Evolutionary conservation across 2,329 filamentous ascomycete genomes (phyloP).

Genomic region (Colletotrichum sp.): DNA sequence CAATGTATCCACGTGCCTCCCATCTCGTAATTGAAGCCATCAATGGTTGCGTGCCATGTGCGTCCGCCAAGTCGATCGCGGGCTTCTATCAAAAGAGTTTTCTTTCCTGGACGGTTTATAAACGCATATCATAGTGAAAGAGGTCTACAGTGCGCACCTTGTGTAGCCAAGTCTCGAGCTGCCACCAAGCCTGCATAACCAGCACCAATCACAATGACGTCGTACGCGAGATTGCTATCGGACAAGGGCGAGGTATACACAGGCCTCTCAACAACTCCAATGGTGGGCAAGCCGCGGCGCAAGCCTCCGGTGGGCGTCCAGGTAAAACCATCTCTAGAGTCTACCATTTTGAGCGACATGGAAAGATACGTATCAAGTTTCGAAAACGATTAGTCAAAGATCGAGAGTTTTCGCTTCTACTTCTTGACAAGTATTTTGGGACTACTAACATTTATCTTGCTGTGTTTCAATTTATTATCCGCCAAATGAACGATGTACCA

Average conservation of each 20-base stretch:
- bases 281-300: not conserved
- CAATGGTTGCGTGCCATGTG: slow-evolving; percentile 40
- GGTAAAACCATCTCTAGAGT: not conserved
- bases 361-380: not conserved
- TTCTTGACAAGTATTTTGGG: not conserved
- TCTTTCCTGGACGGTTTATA: slow-evolving; percentile 16
- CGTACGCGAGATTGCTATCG: not conserved
- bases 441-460: not conserved
- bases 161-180: slow-evolving; percentile 28
- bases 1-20: slow-evolving; percentile 48
- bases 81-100: slow-evolving; percentile 41
- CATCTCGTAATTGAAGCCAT: slow-evolving; percentile 42
- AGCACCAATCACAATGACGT: not conserved
- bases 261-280: not conserved
- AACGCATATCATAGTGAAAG: not conserved
- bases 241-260: not conserved
- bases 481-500: not conserved
- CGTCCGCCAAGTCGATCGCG: slow-evolving; percentile 47
- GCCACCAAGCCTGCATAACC: slow-evolving; percentile 37
- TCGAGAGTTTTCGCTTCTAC: not conserved
- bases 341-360: not conserved
- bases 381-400: not conserved
- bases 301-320: not conserved
- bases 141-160: slow-evolving; percentile 22
- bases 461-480: not conserved